phyloP scores from a whole-genome alignment of 352 stramenopile species.

The Phytophthora pseudosyringae region DNA sequence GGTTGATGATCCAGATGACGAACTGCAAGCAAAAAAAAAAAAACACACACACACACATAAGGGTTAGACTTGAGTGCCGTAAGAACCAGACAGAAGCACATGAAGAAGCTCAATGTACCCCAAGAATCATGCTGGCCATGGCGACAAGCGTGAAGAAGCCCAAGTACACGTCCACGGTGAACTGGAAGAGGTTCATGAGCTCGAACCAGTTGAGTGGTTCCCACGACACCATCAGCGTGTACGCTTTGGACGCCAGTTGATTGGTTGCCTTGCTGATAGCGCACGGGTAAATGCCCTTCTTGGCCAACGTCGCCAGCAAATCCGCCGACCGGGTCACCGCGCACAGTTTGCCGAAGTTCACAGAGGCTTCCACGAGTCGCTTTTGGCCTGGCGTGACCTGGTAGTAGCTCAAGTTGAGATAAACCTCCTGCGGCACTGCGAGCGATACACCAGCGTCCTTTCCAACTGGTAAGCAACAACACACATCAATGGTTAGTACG shows the following conservation, averaged over 20 bases:
- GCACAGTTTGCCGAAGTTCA: slow-evolving; percentile 83
- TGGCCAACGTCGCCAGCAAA: slow-evolving; percentile 70
- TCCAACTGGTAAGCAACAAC: slow-evolving; percentile 40
- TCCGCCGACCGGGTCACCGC: slow-evolving; percentile 67
- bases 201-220: slow-evolving; percentile 93
- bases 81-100: not conserved
- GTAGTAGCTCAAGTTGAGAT: slow-evolving; percentile 84
- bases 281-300: slow-evolving; percentile 72
- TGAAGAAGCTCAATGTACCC: slow-evolving; percentile 46
- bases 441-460: slow-evolving; percentile 47
- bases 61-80: not conserved
- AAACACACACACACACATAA: not conserved
- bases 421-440: slow-evolving; percentile 71
- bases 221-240: slow-evolving; percentile 91
- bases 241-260: slow-evolving; percentile 69
- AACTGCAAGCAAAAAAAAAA: slow-evolving; percentile 40
- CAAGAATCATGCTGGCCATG: slow-evolving; percentile 86
- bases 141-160: slow-evolving; percentile 94
- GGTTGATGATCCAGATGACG: slow-evolving; percentile 94
- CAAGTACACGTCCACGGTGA: slow-evolving; percentile 94
- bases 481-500: slow-evolving; percentile 13
- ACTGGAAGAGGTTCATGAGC: slow-evolving; percentile 97
- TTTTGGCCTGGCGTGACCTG: slow-evolving; percentile 72
- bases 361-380: slow-evolving; percentile 59
- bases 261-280: slow-evolving; percentile 71